Evolutionary conservation across 768 basidiomycete species (phyloP), one percentile per base, ranked within the genome.

Genomic region (Trametes villosa): DNA sequence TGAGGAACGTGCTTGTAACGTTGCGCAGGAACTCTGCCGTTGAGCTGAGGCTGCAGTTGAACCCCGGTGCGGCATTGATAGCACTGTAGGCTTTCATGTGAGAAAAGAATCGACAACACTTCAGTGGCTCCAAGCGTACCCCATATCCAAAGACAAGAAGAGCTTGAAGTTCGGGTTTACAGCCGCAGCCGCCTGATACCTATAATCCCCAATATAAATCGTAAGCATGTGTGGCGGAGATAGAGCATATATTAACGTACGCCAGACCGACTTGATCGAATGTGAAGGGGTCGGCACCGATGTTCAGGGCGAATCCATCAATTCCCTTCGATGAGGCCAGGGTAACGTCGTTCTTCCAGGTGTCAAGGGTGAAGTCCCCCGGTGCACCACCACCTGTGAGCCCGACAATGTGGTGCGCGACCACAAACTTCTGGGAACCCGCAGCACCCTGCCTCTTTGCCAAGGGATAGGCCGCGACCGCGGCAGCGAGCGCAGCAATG

Each of bases 131-230:
- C 9, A 17, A 15, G 4, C 79, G 66, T 67, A 88, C 86, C 84
- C 75, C 91, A 91, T 91, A 67, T 93, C 91, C 46, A 92, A 82
- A 17, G 88, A 91, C 59, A 92, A 65, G 73, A 91, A 91, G 48
- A 93, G 75, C 69, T 88, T 84, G 72, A 86, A 77, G 52, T 51
- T 64, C 1, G 70, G 66, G 29, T 65, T 68, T 2, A 67, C 65
- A 22, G 67, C 41, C 17, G 74, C 74, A 18, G 83, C 83, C 7
- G 74, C 73, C n/a, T 66, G 47, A 57, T 70, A 75, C 8, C 72
- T 53, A 20, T n/a, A 11, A 15, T 13, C 3, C 13, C 24, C 20
- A 15, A 63, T 27, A 18, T 9, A 17, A 15, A 30, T n/a, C 20
- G 9, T n/a, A 22, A 33, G 12, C 2, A 12, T 9, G n/a, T 8